Base-by-base conservation (phyloP, 192 early-diverging fungal genomes). In the Haplosporangium gracile region DNA sequence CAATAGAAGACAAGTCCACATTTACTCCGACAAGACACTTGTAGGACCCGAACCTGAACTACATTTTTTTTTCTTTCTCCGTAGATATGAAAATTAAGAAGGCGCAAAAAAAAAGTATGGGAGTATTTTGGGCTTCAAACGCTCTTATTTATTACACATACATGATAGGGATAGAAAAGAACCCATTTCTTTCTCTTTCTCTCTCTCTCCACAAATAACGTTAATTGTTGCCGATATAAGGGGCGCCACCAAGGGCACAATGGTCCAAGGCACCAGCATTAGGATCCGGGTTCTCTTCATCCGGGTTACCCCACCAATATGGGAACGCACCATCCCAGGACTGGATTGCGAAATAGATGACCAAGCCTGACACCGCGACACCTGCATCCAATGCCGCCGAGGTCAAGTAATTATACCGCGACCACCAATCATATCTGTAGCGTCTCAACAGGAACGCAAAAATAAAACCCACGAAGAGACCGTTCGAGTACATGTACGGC, bases 391-490 rank as follows among this genome's bases (percentile, higher is more conserved):
- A 73, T 0, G 91, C 92, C 32, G 93, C 92, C 39, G 91, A 92
- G 9, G 93, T 81, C 34, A 94, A 89, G 82, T 93, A 95, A 84
- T 93, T 93, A 85, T 94, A 95, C 77, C 90, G 90, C 26, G 74
- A 63, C 91, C 92, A 93, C 92, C 92, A 92, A 5, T 74, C 53
- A 29, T 89, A 81, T 57, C 80, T 72, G 74, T 91, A 87, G 53
- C 89, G 87, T 80, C 90, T 88, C 18, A 93, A 43, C 60, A 69
- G 81, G 71, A 82, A 92, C 83, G 92, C 89, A 65, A 89, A 91
- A 38, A 94, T 68, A 63, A 89, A 92, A 15, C 89, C 82, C 26
- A 90, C 43, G 11, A 90, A 72, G n/a, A 92, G 80, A 2, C 90
- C 88, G 34, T 86, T 89, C 0, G 88, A 72, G 43, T 90, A 89